These are phyloP conservation scores for Astrephomene gubernaculifera DNA, from an alignment of 139 green algal genomes.

Conservation along the genomic window DNA sequence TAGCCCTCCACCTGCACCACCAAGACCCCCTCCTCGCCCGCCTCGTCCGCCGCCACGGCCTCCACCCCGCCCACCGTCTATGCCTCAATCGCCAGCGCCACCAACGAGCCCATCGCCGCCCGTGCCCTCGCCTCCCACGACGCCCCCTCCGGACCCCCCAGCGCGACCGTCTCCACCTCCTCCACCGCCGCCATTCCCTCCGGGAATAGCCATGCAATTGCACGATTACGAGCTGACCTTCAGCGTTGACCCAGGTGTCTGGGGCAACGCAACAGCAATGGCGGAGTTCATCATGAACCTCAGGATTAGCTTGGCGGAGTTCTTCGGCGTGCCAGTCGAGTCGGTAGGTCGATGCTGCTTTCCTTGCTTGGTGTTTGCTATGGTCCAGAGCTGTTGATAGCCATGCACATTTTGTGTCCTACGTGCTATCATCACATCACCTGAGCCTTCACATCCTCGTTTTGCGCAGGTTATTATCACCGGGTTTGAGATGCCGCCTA, in stretches of 20 bases:
- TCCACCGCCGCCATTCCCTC: conserved; percentile 6
- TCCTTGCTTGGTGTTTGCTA: not conserved
- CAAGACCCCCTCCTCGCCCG: not conserved
- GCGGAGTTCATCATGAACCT: conserved; percentile 11
- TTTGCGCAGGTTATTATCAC: conserved; percentile 6
- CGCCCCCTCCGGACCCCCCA: not conserved
- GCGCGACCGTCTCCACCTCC: not conserved
- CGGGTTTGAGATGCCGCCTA: not conserved
- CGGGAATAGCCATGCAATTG: not conserved
- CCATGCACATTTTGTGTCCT: too few species aligned
- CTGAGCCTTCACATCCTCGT: not conserved
- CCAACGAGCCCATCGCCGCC: not conserved
- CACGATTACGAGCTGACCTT: conserved; percentile 11
- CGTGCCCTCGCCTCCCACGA: not conserved
- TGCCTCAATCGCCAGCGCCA: not conserved
- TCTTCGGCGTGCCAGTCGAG: conserved; percentile 18
- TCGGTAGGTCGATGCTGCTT: not conserved
- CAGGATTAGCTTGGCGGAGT: not conserved
- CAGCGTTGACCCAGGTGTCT: not conserved
- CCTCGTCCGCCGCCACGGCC: not conserved
- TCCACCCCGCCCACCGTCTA: not conserved
- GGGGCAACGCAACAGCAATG: not conserved
- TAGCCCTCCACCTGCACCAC: not conserved
- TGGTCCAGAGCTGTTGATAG: too few species aligned
- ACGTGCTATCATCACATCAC: not conserved